Evolutionary conservation across 1,284 basidiomycete genomes (phyloP).

Genomic region (Quambalaria eucalypti): DNA sequence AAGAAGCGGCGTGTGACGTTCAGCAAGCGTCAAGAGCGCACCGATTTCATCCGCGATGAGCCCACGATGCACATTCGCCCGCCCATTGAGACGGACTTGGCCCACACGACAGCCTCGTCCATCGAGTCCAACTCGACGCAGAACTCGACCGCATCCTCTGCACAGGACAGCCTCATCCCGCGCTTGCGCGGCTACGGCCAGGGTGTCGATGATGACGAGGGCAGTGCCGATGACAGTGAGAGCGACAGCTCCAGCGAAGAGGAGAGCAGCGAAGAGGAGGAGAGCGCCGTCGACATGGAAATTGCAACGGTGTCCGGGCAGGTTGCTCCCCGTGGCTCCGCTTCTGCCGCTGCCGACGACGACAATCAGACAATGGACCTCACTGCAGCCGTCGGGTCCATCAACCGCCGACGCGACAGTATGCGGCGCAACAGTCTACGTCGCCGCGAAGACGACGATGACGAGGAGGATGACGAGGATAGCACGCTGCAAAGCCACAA

Average conservation of each 20-base stretch:
- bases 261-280: slow-evolving; percentile 2
- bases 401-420: not conserved
- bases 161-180: not conserved
- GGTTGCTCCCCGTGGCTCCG: not conserved
- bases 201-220: slow-evolving; percentile 6
- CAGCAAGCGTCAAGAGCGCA: slow-evolving; percentile 10
- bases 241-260: not conserved
- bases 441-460: not conserved
- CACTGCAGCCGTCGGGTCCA: not conserved
- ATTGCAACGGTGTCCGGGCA: not conserved
- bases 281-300: slow-evolving; percentile 1
- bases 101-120: not conserved
- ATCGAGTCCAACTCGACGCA: slow-evolving; percentile 4
- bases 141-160: not conserved
- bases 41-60: slow-evolving; percentile 21
- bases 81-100: slow-evolving; percentile 3
- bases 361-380: not conserved
- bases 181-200: slow-evolving; percentile 1
- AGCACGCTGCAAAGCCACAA: not conserved
- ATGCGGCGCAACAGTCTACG: too few species aligned
- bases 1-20: slow-evolving; percentile 20
- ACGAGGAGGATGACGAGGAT: slow-evolving; percentile 3
- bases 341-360: not conserved
- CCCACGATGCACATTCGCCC: slow-evolving; percentile 23
- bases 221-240: slow-evolving; percentile 11